Conservation (phyloP, 1,139 yeast species). For the Candida buenavistaensis region DNA sequence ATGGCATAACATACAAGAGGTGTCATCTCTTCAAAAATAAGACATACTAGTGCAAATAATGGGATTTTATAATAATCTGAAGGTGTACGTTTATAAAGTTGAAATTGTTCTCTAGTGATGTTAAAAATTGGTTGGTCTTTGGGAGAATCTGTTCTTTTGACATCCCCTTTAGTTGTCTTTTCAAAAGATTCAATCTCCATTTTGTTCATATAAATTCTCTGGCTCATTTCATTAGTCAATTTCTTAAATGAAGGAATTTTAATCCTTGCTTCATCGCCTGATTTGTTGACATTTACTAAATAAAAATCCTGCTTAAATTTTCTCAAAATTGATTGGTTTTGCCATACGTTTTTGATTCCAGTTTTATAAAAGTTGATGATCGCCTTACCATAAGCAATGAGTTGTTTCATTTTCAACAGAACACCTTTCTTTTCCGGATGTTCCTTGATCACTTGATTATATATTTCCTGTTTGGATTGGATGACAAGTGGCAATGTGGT, state of each 20-base stretch:
- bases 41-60: slow-evolving; percentile 55
- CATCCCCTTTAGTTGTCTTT: slow-evolving; percentile 19
- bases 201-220: slow-evolving; percentile 30
- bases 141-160: slow-evolving; percentile 19
- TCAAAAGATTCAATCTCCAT: slow-evolving; percentile 24
- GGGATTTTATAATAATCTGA: slow-evolving; percentile 63
- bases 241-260: slow-evolving; percentile 26
- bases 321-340: slow-evolving; percentile 27
- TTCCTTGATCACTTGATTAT: slow-evolving; percentile 24
- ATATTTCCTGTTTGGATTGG: slow-evolving; percentile 30
- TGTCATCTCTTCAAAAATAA: slow-evolving; percentile 62
- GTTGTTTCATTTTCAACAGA: slow-evolving; percentile 34
- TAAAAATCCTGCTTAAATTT: slow-evolving; percentile 22
- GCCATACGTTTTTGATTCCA: slow-evolving; percentile 56
- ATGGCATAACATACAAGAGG: slow-evolving; percentile 57
- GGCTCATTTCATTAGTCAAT: slow-evolving; percentile 37
- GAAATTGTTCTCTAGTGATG: slow-evolving; percentile 56
- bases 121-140: slow-evolving; percentile 20
- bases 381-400: slow-evolving; percentile 38
- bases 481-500: slow-evolving; percentile 41
- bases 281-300: slow-evolving; percentile 23
- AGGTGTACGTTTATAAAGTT: slow-evolving; percentile 56
- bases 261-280: slow-evolving; percentile 26
- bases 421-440: slow-evolving; percentile 21
- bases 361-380: slow-evolving; percentile 48